Conservation (phyloP, 202 grass and related monocot species). For the Zizania palustris region DNA sequence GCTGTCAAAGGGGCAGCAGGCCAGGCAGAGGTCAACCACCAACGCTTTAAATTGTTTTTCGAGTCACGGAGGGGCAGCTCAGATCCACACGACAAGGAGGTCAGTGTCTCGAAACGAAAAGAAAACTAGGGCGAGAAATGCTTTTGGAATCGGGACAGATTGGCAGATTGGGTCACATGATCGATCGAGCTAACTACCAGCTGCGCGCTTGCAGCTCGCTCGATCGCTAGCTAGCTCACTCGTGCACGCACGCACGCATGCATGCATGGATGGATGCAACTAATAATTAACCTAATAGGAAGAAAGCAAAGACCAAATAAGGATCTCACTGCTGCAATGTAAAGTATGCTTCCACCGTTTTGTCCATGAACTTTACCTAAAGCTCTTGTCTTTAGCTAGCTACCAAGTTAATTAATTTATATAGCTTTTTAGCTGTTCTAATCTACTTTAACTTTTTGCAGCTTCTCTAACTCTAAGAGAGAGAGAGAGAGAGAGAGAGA, state of each 20-base stretch:
- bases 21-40: conserved; percentile 58
- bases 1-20: conserved; percentile 34
- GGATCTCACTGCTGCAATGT: conserved; percentile 50
- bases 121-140: conserved; percentile 42
- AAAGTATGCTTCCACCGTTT: conserved; percentile 50
- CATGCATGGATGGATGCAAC: background rate
- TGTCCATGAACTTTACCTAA: conserved; percentile 51
- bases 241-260: conserved; percentile 40
- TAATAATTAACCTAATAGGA: background rate
- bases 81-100: conserved; percentile 69
- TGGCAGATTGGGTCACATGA: conserved; percentile 65
- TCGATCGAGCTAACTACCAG: conserved; percentile 33
- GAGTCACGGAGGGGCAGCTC: conserved; percentile 61
- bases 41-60: conserved; percentile 49
- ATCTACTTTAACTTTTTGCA: conserved; percentile 32
- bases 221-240: conserved; percentile 23
- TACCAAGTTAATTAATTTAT: conserved; percentile 21
- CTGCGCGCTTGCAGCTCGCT: no score
- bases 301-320: conserved; percentile 36
- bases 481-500: background rate
- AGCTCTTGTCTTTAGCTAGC: conserved; percentile 41
- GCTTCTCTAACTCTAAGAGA: background rate
- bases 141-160: conserved; percentile 63
- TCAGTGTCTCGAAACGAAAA: conserved; percentile 51
- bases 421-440: conserved; percentile 28